A percentile compares a stretch with the other conserved stretches of the same genome.
Conservation (phyloP, 2,329 filamentous ascomycete species). For the Nectriaceae sp. region DNA sequence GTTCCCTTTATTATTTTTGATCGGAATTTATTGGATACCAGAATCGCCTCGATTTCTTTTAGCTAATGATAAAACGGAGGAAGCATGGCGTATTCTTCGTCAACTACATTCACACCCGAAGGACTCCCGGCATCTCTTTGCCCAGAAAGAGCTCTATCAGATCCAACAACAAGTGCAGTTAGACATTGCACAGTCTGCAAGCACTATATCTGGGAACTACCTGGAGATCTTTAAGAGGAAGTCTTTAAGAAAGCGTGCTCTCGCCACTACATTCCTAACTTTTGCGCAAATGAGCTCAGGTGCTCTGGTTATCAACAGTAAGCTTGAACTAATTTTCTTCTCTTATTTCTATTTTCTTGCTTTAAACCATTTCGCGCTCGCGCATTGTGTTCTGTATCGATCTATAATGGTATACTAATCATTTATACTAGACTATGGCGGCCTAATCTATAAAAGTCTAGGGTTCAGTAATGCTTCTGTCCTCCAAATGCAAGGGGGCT, state of each 20-base stretch:
- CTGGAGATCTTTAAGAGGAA: not conserved
- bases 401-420: no score
- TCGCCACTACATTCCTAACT: not conserved
- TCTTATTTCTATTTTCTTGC: not conserved
- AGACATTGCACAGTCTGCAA: no score
- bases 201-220: not conserved
- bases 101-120: not conserved
- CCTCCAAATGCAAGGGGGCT: conserved; percentile 4
- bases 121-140: not conserved
- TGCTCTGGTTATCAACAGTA: conserved; percentile 6
- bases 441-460: conserved; percentile 1
- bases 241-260: not conserved
- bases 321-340: not conserved
- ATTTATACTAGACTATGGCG: conserved; percentile 10
- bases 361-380: no score
- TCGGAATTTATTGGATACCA: conserved; percentile 2
- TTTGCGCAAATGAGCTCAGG: conserved; percentile 4
- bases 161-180: not conserved
- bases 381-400: no score
- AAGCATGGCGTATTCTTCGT: not conserved
- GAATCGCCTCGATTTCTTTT: conserved; percentile 4
- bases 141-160: not conserved
- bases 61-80: not conserved
- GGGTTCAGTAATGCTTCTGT: conserved; percentile 1
- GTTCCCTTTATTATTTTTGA: conserved; percentile 1